Evolutionary conservation across 352 stramenopile genomes (phyloP).

Genomic region (Elongisporangium prolatum): DNA sequence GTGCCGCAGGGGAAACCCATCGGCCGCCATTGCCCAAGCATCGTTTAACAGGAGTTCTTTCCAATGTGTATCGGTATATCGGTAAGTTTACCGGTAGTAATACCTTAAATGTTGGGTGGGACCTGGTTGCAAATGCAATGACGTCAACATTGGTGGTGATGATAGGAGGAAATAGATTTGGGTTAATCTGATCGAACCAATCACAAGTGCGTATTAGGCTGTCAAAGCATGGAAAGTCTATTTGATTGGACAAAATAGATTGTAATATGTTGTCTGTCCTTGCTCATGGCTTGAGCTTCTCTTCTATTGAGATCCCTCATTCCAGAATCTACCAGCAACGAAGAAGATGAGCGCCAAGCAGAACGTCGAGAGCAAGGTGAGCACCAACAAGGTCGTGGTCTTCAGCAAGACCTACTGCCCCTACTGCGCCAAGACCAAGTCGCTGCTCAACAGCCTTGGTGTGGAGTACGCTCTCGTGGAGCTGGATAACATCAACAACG

Average conservation of each 20-base stretch:
- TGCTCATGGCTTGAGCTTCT: too few relatives aligned
- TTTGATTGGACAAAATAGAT: constrained; percentile 8
- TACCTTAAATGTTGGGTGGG: background rate
- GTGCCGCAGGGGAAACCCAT: constrained; percentile 22
- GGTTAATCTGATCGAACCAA: constrained; percentile 7
- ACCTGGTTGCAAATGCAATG: background rate
- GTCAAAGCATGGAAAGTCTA: background rate
- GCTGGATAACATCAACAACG: constrained; percentile 45
- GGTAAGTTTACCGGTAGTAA: background rate
- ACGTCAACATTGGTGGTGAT: background rate
- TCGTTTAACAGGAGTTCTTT: constrained; percentile 1
- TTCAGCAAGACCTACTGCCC: constrained; percentile 96
- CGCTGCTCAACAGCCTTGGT: constrained; percentile 46
- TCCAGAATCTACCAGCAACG: constrained; percentile 4
- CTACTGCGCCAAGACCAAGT: constrained; percentile 87
- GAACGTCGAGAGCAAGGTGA: constrained; percentile 60
- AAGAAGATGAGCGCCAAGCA: constrained; percentile 57
- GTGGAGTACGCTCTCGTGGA: constrained; percentile 56
- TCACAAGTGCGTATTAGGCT: background rate
- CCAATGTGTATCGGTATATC: background rate
- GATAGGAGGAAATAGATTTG: constrained; percentile 1
- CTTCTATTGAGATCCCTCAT: constrained; percentile 9
- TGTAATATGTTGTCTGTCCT: too few relatives aligned
- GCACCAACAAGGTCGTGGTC: constrained; percentile 48
- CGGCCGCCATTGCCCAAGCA: constrained; percentile 3